Evolutionary conservation across 2,329 filamentous ascomycete species (phyloP), one percentile per base, ranked within the genome.

Genomic region (Phoma herbarum): DNA sequence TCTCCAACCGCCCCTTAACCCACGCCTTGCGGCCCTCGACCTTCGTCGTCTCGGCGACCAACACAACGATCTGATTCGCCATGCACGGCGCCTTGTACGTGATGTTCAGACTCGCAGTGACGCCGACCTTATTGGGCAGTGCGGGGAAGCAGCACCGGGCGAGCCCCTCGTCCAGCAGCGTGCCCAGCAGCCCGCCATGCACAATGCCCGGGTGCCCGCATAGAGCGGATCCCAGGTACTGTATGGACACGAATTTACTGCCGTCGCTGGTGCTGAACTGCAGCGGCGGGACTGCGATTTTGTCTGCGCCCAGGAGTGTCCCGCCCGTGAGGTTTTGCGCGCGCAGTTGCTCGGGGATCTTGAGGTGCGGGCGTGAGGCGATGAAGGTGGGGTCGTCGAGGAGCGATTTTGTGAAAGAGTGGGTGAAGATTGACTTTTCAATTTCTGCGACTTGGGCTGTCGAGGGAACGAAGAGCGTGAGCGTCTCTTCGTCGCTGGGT

Each of bases 1-100:
- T 89, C 84, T 97, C 93, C 69, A 98, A 88, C 67, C 87, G 86
- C 1, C 92, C 95, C 79, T 91, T 89, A 1, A 97, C 92, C 92
- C 92, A 97, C 12, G 93, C 94, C 81, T 98, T 98, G 62, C 95
- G 85, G 1, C 95, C 94, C 74, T 98, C 93, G 1, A 94, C 90
- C 80, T 90, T 93, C 10, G 86, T 88, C 20, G 93, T 97, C 74
- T 87, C 86, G 4, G 92, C 93, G 61, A 86, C 84, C 58, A 99
- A 79, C 42, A 96, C 91, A 28, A 96, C 81, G 73, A 90, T 95
- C 60, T 86, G 85, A 22, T 87, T 86, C 6, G 93, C 92, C 68
- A 85, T 87, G 43, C 90, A 89, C 4, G 95, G 95, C 61, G 87
- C 87, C 68, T 90, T 88, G 79, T 97, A 99, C 77, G 96, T 89